Percentiles rank a stretch among this genome's conserved stretches.
These are phyloP conservation scores for Solanum corneliomulleri DNA, from an alignment of 257 asterid genomes.

Conservation along the genomic window DNA sequence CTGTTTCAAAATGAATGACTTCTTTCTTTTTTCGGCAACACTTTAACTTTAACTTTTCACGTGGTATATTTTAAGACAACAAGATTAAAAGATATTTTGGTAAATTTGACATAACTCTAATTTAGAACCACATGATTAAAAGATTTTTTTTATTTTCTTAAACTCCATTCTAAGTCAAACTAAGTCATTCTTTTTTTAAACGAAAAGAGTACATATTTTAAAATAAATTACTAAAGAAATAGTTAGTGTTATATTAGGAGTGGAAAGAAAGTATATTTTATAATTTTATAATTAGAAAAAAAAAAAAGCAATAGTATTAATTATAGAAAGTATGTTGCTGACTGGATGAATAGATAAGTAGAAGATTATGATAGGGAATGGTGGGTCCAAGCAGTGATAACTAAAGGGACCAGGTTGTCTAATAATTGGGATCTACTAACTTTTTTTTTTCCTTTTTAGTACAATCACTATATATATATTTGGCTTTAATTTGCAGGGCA, in stretches of 20 bases:
- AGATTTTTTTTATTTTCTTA: no score
- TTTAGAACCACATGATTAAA: no score
- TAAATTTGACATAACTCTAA: no score
- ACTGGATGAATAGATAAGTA: not conserved
- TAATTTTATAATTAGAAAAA: not conserved
- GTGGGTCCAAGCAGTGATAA: not conserved
- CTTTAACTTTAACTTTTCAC: no score
- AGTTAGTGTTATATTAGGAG: not conserved
- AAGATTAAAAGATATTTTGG: no score
- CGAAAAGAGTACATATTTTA: no score
- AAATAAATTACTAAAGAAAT: no score
- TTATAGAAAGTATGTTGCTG: not conserved
- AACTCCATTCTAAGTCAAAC: no score
- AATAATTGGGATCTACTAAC: not conserved
- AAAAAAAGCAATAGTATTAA: not conserved
- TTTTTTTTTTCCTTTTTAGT: not conserved
- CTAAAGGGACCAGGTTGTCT: not conserved
- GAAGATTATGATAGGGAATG: not conserved
- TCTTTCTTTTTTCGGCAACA: no score
- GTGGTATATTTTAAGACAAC: no score
- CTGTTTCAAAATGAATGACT: no score
- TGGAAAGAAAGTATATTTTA: not conserved
- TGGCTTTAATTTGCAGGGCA: not conserved
- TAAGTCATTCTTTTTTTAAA: no score
- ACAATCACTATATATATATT: not conserved